A percentile compares a stretch with the other conserved stretches of the same genome.
phyloP scores from a whole-genome alignment of 352 stramenopile species.

The Thalassiosira delicatula region DNA sequence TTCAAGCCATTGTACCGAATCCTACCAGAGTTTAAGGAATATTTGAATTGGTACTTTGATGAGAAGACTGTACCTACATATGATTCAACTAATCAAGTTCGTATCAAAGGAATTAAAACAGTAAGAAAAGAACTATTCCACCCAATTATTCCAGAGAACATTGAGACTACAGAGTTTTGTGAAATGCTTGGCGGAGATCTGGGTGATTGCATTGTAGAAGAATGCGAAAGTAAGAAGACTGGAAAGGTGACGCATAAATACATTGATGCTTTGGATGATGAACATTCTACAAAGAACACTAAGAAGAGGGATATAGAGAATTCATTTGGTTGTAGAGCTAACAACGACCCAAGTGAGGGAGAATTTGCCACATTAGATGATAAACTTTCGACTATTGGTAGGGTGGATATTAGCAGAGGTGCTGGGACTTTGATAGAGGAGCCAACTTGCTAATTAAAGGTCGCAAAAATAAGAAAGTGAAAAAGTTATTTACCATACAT shows the following conservation, averaged over 20 bases:
- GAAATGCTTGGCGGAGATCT: not conserved
- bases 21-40: constrained; percentile 13
- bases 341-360: not conserved
- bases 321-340: not conserved
- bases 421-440: too few species aligned
- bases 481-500: too few species aligned
- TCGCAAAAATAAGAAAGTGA: too few species aligned
- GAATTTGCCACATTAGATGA: not conserved
- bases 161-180: not conserved
- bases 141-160: not conserved
- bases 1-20: constrained; percentile 11
- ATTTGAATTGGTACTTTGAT: constrained; percentile 13
- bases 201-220: not conserved
- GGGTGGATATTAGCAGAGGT: too few species aligned
- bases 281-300: not conserved
- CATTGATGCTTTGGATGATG: not conserved
- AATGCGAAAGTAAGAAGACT: not conserved
- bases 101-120: not conserved
- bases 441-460: too few species aligned
- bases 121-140: constrained; percentile 1
- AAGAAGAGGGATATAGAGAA: not conserved
- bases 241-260: not conserved
- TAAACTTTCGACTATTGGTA: not conserved
- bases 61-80: not conserved
- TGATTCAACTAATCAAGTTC: not conserved